These are phyloP conservation scores for Brassica juncea DNA, from an alignment of 345 rosid genomes.

Conservation along the genomic window DNA sequence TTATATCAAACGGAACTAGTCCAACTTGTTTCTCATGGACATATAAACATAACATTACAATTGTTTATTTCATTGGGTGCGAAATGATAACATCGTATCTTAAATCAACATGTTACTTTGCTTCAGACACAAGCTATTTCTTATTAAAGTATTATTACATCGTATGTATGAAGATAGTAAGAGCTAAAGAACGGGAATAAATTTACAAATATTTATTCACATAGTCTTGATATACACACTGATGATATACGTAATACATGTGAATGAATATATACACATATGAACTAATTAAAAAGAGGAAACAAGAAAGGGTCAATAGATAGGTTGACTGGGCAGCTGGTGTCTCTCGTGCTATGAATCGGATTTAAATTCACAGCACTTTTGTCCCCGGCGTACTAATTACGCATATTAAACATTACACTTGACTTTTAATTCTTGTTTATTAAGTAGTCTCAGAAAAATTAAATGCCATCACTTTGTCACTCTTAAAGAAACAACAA, in stretches of 20 bases:
- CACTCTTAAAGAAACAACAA: conserved; percentile 25
- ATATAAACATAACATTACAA: background rate
- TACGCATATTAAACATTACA: conserved; percentile 9
- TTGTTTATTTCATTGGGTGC: background rate
- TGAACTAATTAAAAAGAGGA: conserved; percentile 24
- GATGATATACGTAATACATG: background rate
- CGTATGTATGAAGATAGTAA: background rate
- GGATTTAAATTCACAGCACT: conserved; percentile 18
- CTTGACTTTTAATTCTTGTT: conserved; percentile 17
- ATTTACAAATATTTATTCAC: background rate
- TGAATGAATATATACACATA: background rate
- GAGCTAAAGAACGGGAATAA: background rate
- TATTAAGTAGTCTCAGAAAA: background rate
- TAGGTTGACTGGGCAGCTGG: conserved; percentile 19
- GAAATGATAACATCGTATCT: background rate
- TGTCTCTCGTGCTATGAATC: conserved; percentile 38
- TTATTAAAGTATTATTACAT: background rate
- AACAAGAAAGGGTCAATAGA: conserved; percentile 34
- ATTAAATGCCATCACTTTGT: conserved; percentile 25
- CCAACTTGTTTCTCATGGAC: background rate
- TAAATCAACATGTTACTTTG: background rate
- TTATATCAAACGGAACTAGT: background rate
- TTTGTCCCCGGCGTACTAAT: conserved; percentile 32
- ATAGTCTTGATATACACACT: background rate
- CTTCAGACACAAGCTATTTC: background rate